Evolutionary conservation across 2,329 filamentous ascomycete genomes (phyloP), one percentile per base, ranked within the genome.

Genomic region (Alternaria postmessia): DNA sequence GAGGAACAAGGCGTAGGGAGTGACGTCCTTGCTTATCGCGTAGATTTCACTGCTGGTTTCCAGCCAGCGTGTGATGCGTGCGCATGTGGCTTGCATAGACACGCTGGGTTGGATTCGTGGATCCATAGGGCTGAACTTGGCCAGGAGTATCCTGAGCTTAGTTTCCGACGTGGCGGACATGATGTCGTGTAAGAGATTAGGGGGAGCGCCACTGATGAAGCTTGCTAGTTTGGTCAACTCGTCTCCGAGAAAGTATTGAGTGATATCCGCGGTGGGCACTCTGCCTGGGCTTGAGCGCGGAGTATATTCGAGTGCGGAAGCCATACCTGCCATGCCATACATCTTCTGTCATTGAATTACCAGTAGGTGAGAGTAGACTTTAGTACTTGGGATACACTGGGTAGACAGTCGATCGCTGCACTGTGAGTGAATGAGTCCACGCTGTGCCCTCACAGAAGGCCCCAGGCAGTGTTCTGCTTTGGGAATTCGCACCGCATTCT

Each of bases 21-120:
- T 26, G 1, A 54, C 26, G 28, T 54, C 51, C 9, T 36, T 54
- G 14, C 51, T 54, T 5, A 44, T 28, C 32, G 51, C 51, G n/a
- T 9, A 18, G 16, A 41, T 32, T 16, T 36, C 7, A 18, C 8
- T 34, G 14, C 32, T 16, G 6, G 9, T n/a, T 36, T n/a, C 20
- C 3, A 54, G 39, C 51, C 51, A 54, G 22, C 30, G 18, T 8
- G 41, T 32, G 1, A 54, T 22, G n/a, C 46, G 46, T 20, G 32
- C 2, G 5, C 46, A 49, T 1, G 30, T 36, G 8, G 12, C 12
- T 16, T 20, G n/a, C 30, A 49, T 49, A 5, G 22, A 5, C 3
- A n/a, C 24, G 30, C 20, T 34, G 20, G 46, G 30, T 32, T 49
- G 30, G 30, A 49, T 36, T 8, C 7, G 30, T 36, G 22, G 3